phyloP scores from a whole-genome alignment of 306 rosid species.

The Cajanus cajan region DNA sequence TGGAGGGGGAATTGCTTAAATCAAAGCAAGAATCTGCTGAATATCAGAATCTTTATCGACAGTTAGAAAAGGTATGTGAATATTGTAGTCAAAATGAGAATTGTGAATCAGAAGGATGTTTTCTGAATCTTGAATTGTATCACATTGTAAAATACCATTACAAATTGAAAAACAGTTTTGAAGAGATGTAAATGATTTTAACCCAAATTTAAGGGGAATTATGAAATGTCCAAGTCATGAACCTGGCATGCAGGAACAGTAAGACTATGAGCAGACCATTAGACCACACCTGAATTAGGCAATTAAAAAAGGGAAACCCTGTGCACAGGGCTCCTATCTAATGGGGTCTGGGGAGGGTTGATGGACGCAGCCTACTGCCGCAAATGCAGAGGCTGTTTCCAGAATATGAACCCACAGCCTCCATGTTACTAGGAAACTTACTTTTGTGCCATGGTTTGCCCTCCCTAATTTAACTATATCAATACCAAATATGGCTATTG shows the following conservation, averaged over 20 bases:
- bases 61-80: slow-evolving; percentile 69
- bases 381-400: background rate
- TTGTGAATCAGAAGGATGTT: background rate
- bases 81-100: background rate
- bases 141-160: background rate
- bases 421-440: background rate
- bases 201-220: background rate
- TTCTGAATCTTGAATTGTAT: slow-evolving; percentile 23
- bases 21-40: slow-evolving; percentile 69
- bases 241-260: background rate
- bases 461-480: background rate
- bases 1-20: slow-evolving; percentile 86
- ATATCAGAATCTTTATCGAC: slow-evolving; percentile 52
- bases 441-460: background rate
- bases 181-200: background rate
- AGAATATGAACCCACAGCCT: background rate
- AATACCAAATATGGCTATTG: background rate
- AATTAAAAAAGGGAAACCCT: background rate
- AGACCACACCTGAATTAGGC: background rate
- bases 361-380: background rate
- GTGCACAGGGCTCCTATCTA: background rate
- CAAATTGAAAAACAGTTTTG: background rate
- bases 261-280: background rate
- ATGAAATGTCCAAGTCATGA: background rate
- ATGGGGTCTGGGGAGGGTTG: background rate